Conservation (phyloP, 2,329 filamentous ascomycete genomes). For the Fusarium torulosum region DNA sequence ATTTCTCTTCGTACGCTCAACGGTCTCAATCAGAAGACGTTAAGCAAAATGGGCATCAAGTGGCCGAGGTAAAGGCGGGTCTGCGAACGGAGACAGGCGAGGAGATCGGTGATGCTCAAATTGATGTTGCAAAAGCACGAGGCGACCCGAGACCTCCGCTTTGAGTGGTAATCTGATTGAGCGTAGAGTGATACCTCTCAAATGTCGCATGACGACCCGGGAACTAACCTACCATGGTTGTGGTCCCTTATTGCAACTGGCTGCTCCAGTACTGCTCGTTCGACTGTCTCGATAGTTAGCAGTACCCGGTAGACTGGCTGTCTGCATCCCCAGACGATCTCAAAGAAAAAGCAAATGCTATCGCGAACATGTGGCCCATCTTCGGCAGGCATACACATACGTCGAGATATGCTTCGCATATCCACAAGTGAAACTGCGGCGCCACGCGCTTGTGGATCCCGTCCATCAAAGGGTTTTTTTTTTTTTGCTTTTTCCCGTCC, state of each 20-base stretch:
- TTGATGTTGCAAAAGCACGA: conserved; percentile 13
- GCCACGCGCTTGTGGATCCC: conserved; percentile 45
- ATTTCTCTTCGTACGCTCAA: conserved; percentile 4
- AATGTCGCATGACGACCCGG: conserved; percentile 31
- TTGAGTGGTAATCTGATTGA: conserved; percentile 12
- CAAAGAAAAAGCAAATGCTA: conserved; percentile 13
- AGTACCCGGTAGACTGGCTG: background rate
- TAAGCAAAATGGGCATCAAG: background rate
- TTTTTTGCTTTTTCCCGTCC: conserved; percentile 29
- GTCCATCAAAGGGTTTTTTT: conserved; percentile 6
- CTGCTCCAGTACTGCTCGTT: conserved; percentile 4
- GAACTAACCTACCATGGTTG: conserved; percentile 12
- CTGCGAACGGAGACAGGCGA: conserved; percentile 19
- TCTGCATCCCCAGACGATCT: conserved; percentile 1
- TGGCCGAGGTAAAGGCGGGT: conserved; percentile 5
- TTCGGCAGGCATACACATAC: conserved; percentile 34
- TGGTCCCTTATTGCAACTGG: background rate
- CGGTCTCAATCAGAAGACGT: background rate
- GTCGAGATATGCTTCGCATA: conserved; percentile 32
- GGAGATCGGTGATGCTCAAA: conserved; percentile 19
- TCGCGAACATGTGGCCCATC: conserved; percentile 17
- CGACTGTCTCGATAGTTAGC: background rate
- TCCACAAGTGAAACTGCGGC: conserved; percentile 37
- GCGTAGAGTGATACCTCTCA: conserved; percentile 10
- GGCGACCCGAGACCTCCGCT: conserved; percentile 17